A percentile compares a stretch with the other conserved stretches of the same genome.
phyloP scores from a whole-genome alignment of 2,329 filamentous ascomycete genomes.

The Purpureocillium lavendulum region DNA sequence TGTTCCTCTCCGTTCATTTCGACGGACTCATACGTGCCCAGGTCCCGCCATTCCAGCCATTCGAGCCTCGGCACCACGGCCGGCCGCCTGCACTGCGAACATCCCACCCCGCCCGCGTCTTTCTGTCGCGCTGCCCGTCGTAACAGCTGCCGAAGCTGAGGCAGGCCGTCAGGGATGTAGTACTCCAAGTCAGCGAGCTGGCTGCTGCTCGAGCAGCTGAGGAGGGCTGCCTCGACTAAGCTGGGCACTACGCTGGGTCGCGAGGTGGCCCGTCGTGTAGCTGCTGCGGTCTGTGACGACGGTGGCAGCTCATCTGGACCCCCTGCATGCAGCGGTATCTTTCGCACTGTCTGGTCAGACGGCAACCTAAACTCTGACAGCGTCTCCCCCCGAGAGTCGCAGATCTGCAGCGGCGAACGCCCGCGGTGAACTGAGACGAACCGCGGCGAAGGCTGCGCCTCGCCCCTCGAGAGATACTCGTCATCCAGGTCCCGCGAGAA shows the following conservation, averaged over 20 bases:
- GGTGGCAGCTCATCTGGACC: constrained; percentile 3
- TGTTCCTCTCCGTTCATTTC: constrained; percentile 1
- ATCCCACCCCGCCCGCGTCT: constrained; percentile 39
- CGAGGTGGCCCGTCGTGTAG: constrained; percentile 7
- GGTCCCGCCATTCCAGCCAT: constrained; percentile 57
- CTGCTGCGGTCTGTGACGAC: constrained; percentile 1
- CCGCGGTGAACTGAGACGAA: constrained; percentile 17
- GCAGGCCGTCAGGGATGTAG: constrained; percentile 32
- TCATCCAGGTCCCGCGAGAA: not conserved
- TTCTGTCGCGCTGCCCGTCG: constrained; percentile 30
- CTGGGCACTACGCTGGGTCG: constrained; percentile 33
- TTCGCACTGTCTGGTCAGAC: constrained; percentile 9
- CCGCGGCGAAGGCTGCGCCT: constrained; percentile 4
- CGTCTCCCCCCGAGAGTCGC: constrained; percentile 18
- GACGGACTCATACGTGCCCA: constrained; percentile 13
- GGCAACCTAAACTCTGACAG: constrained; percentile 22
- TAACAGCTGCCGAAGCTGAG: constrained; percentile 31
- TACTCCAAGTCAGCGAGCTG: constrained; percentile 32
- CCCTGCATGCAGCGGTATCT: constrained; percentile 13
- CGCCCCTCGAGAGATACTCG: not conserved
- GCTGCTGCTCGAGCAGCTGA: constrained; percentile 33
- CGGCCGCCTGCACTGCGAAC: constrained; percentile 40
- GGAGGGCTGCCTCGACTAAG: constrained; percentile 41
- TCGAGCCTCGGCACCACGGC: constrained; percentile 43
- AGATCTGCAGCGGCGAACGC: constrained; percentile 22